Base-by-base conservation (phyloP, 2,329 filamentous ascomycete genomes). In the Plectosphaerella sp. region DNA sequence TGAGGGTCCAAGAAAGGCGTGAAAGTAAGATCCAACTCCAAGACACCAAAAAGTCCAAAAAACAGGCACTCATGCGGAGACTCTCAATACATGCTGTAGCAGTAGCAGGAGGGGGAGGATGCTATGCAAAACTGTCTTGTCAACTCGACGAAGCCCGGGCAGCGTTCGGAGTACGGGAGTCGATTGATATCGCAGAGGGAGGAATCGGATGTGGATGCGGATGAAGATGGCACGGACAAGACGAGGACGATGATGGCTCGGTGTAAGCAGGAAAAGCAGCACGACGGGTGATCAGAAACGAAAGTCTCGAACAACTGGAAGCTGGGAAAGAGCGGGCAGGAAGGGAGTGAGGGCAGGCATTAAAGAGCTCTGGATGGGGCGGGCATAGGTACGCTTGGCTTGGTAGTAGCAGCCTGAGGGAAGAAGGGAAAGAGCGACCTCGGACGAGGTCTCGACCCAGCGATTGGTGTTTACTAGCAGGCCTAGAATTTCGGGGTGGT, bases 61-160 rank as follows among this genome's bases (percentile, higher is more conserved):
- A 65, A 53, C 54, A 53, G 54, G 55, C 52, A 50, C 51, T 48
- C 50, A 54, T 52, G 48, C 36, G 51, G 59, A 51, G 57, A 61
- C 61, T 69, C 71, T 69, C 71, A 71, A 70, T 68, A 64, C 71
- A 75, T 75, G 62, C 67, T 72, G 62, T 58, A 65, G 62, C 62
- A 63, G 61, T 59, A 59, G 52, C 48, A 58, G 60, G 49, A 57
- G 54, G 54, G 10, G n/a, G 28, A 33, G 28, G 11, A 59, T 59
- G 54, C 45, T 51, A 53, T 51, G 49, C 53, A 53, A 53, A 57
- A 42, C 37, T 33, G 47, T 46, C 53, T 39, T 43, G 41, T 28
- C 24, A 22, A 28, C 24, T 47, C 45, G 45, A 36, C 45, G 41
- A 43, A 43, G 41, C 41, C 16, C 45, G 43, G n/a, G 24, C 14